These are phyloP conservation scores for Phialophora expanda DNA, from an alignment of 2,329 filamentous ascomycete genomes.

Conservation along the genomic window DNA sequence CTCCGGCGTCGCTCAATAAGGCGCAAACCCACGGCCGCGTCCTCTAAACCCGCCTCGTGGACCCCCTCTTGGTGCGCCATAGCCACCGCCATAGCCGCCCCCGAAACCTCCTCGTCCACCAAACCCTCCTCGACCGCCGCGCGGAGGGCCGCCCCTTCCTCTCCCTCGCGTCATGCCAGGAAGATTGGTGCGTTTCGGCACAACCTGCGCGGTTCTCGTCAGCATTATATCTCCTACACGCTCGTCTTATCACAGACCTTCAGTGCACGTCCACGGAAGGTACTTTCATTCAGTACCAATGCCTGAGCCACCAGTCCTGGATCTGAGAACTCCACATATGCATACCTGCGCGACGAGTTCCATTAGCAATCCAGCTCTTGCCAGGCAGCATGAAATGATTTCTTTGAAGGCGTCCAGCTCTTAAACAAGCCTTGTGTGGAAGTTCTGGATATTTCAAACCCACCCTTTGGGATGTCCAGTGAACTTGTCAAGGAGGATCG, in stretches of 20 bases:
- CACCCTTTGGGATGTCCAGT: constrained; percentile 99
- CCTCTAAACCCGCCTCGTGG: constrained; percentile 43
- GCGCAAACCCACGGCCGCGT: constrained; percentile 60
- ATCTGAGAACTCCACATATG: constrained; percentile 97
- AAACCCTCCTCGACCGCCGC: constrained; percentile 65
- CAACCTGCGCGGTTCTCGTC: constrained; percentile 60
- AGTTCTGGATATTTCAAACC: constrained; percentile 48
- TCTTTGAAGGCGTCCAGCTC: constrained; percentile 36
- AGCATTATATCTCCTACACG: not conserved
- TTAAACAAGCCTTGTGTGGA: constrained; percentile 36
- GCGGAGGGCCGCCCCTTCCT: constrained; percentile 54
- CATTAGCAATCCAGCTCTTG: constrained; percentile 57
- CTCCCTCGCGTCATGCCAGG: constrained; percentile 85
- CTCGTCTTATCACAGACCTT: constrained; percentile 67
- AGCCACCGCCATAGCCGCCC: constrained; percentile 47
- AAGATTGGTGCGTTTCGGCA: constrained; percentile 94
- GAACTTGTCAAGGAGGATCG: constrained; percentile 96
- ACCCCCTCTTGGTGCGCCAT: constrained; percentile 35
- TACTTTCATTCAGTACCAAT: constrained; percentile 92
- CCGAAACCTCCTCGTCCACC: constrained; percentile 64
- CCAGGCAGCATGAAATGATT: constrained; percentile 59
- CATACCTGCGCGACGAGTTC: constrained; percentile 69
- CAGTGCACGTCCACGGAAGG: constrained; percentile 91
- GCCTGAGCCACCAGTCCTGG: constrained; percentile 91
- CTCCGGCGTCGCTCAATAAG: constrained; percentile 46